Conservation (phyloP, 768 basidiomycete genomes). For the Boletus reticulatus region DNA sequence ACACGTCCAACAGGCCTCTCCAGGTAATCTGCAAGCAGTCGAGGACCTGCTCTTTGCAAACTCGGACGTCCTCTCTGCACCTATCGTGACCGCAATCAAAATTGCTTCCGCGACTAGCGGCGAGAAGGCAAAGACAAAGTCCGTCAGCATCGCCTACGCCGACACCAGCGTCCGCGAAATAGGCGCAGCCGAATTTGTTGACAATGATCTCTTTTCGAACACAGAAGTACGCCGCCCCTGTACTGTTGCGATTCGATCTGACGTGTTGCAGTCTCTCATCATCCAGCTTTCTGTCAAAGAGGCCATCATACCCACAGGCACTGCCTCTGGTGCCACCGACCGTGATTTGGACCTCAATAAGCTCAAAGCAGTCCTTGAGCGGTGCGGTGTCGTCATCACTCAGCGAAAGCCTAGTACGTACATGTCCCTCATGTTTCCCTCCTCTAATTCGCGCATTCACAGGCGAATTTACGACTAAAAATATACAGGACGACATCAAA, state of each 20-base stretch:
- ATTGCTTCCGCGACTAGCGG: slow-evolving; percentile 53
- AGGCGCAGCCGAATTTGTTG: slow-evolving; percentile 88
- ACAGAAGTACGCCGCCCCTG: slow-evolving; percentile 63
- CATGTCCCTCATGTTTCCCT: background rate
- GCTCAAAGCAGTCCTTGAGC: slow-evolving; percentile 79
- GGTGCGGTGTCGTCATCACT: slow-evolving; percentile 88
- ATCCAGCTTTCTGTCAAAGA: slow-evolving; percentile 99
- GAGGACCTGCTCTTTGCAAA: slow-evolving; percentile 86
- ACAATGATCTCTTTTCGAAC: slow-evolving; percentile 95
- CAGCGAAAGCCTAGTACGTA: slow-evolving; percentile 81
- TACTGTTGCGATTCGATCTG: background rate
- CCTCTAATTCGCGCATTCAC: background rate
- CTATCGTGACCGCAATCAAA: slow-evolving; percentile 89
- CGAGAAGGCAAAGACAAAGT: slow-evolving; percentile 61
- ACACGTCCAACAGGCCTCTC: slow-evolving; percentile 56
- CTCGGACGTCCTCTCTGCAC: slow-evolving; percentile 76
- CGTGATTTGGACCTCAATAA: slow-evolving; percentile 88
- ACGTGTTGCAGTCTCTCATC: slow-evolving; percentile 66
- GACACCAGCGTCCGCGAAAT: slow-evolving; percentile 84
- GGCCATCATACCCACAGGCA: slow-evolving; percentile 79
- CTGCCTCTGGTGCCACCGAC: slow-evolving; percentile 66
- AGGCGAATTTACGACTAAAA: slow-evolving; percentile 86
- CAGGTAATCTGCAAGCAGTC: slow-evolving; percentile 67
- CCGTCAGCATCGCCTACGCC: slow-evolving; percentile 86
- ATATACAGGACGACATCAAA: slow-evolving; percentile 75